These are phyloP conservation scores for Astragalus glycyphyllos DNA, from an alignment of 306 rosid genomes.

Conservation along the genomic window DNA sequence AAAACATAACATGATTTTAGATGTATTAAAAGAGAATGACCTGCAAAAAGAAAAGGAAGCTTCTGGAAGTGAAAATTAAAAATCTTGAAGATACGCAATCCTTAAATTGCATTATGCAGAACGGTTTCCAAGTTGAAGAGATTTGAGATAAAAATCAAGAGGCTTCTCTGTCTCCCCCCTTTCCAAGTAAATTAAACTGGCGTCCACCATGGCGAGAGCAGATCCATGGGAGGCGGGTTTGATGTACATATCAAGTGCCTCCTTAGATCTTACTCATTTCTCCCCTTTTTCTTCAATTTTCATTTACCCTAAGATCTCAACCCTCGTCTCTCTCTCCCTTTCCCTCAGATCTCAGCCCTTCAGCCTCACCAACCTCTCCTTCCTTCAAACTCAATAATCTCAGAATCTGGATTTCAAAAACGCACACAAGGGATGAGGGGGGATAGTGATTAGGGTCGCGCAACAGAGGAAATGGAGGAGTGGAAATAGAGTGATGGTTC, in stretches of 20 bases:
- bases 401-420: too few species aligned
- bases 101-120: slow-evolving; percentile 92
- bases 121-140: slow-evolving; percentile 71
- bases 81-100: slow-evolving; percentile 80
- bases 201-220: slow-evolving; percentile 86
- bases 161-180: slow-evolving; percentile 61
- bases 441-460: too few species aligned
- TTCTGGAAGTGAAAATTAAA: not conserved
- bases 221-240: slow-evolving; percentile 79
- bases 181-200: slow-evolving; percentile 85
- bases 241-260: slow-evolving; percentile 73
- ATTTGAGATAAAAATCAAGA: slow-evolving; percentile 56
- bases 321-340: too few species aligned
- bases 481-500: too few species aligned
- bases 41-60: not conserved
- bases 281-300: too few species aligned
- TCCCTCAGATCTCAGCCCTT: too few species aligned
- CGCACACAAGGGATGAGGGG: too few species aligned
- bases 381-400: too few species aligned
- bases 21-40: not conserved
- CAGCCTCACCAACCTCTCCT: too few species aligned
- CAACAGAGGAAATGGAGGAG: too few species aligned
- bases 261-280: too few species aligned
- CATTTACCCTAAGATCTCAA: too few species aligned
- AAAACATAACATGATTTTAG: not conserved